A percentile compares a stretch with the other conserved stretches of the same genome.
Conservation (phyloP, 2,329 filamentous ascomycete genomes). For the Microdochium trichocladiopsis region DNA sequence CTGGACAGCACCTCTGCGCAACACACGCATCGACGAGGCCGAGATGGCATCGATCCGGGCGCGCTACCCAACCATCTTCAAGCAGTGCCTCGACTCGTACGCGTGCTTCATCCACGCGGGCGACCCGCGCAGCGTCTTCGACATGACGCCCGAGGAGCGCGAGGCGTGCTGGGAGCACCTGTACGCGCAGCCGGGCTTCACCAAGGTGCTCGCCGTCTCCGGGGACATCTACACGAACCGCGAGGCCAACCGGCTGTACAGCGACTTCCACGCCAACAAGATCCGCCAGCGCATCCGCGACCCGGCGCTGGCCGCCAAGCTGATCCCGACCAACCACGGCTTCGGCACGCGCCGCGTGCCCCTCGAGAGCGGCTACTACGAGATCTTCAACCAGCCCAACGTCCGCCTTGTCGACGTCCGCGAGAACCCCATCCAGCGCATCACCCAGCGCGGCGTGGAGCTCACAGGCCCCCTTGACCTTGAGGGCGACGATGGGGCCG, state of each 20-base stretch:
- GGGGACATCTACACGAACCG: constrained; percentile 17
- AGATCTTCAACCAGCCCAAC: constrained; percentile 36
- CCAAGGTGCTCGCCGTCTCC: constrained; percentile 21
- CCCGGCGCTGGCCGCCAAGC: constrained; percentile 22
- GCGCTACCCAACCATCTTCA: constrained; percentile 22
- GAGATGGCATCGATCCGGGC: constrained; percentile 17
- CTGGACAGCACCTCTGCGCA: constrained; percentile 17
- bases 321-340: constrained; percentile 29
- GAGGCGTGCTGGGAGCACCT: constrained; percentile 18
- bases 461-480: no score
- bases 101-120: constrained; percentile 20
- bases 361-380: constrained; percentile 40
- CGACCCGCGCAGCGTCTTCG: constrained; percentile 18
- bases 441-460: constrained; percentile 29
- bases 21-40: constrained; percentile 15
- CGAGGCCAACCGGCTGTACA: constrained; percentile 18
- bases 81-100: constrained; percentile 12
- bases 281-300: constrained; percentile 26
- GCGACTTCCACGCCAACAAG: constrained; percentile 23
- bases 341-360: constrained; percentile 37
- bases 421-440: constrained; percentile 28
- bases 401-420: constrained; percentile 39
- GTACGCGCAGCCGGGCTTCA: constrained; percentile 29
- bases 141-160: constrained; percentile 22
- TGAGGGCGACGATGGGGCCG: no score